Conservation (phyloP, 1,284 basidiomycete species). For the Ustilago bromivora region DNA sequence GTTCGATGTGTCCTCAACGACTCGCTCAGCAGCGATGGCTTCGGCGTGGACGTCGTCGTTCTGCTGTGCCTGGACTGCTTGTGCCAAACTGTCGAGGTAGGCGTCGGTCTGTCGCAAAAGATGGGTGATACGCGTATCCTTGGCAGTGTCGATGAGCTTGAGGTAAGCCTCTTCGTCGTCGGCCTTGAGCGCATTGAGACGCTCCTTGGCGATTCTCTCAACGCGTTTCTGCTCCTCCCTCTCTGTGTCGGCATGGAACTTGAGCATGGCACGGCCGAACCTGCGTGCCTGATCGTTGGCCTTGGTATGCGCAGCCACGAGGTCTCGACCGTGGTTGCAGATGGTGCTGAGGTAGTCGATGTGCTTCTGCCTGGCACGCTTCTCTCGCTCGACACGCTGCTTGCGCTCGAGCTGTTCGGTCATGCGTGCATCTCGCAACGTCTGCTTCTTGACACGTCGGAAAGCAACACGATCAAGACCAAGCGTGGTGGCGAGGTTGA, state of each 20-base stretch:
- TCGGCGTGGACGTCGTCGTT: conserved; percentile 75
- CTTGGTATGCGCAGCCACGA: conserved; percentile 77
- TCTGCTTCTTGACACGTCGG: conserved; percentile 87
- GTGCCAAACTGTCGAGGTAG: conserved; percentile 93
- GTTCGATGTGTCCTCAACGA: conserved; percentile 53
- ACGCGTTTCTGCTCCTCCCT: conserved; percentile 77
- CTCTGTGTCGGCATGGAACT: conserved; percentile 73
- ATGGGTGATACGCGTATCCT: conserved; percentile 98
- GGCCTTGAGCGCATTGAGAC: conserved; percentile 95
- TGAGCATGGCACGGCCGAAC: conserved; percentile 72
- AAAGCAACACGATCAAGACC: conserved; percentile 89
- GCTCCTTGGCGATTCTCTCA: conserved; percentile 95
- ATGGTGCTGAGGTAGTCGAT: conserved; percentile 92
- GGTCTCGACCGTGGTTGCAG: conserved; percentile 83
- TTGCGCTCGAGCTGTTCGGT: conserved; percentile 92
- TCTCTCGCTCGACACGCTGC: conserved; percentile 91
- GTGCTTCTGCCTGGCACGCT: conserved; percentile 94
- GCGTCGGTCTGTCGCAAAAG: conserved; percentile 92
- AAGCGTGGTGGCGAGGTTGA: conserved; percentile 89
- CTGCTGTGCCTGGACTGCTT: conserved; percentile 94
- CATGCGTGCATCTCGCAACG: conserved; percentile 86
- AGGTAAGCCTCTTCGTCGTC: conserved; percentile 99
- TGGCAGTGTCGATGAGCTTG: conserved; percentile 98
- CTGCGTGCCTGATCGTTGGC: conserved; percentile 71
- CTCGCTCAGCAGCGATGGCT: conserved; percentile 60